Conservation (phyloP, 768 basidiomycete species). For the Amanita muscaria region DNA sequence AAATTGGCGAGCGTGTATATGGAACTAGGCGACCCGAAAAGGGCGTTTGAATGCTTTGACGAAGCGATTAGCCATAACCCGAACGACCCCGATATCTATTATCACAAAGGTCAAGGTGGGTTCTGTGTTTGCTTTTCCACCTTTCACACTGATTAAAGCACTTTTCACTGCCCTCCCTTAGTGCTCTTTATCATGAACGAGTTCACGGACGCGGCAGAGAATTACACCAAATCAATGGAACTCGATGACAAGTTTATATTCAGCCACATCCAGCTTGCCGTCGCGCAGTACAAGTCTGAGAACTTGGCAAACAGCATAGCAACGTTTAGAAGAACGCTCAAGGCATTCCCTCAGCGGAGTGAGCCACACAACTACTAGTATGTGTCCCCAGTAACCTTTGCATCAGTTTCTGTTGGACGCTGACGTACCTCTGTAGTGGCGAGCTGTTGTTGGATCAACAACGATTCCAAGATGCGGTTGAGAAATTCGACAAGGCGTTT, state of each 20-base stretch:
- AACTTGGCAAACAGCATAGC: conserved; percentile 78
- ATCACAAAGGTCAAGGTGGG: conserved; percentile 94
- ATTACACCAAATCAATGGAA: conserved; percentile 85
- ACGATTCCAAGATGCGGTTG: conserved; percentile 78
- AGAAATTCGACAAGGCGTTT: conserved; percentile 88
- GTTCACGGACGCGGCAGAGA: conserved; percentile 74
- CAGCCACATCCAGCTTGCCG: conserved; percentile 94
- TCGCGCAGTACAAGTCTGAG: conserved; percentile 90
- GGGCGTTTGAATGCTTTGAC: conserved; percentile 88
- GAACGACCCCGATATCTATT: conserved; percentile 92
- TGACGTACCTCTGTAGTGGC: conserved; percentile 44
- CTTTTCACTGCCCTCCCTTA: conserved; percentile 17
- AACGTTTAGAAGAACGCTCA: conserved; percentile 79
- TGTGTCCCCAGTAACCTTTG: conserved; percentile 21
- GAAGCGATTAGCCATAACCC: conserved; percentile 76
- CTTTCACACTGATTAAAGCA: too few species aligned
- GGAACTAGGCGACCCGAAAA: conserved; percentile 79
- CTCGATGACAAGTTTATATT: conserved; percentile 89
- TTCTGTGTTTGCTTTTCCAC: too few species aligned
- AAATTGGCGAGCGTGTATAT: conserved; percentile 97
- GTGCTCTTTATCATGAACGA: conserved; percentile 95
- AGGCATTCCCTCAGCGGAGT: conserved; percentile 75
- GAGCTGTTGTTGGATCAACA: conserved; percentile 91
- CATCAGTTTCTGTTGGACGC: not conserved
- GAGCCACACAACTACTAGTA: conserved; percentile 96